These are phyloP conservation scores for Aurifilum marmelostoma DNA, from an alignment of 2,329 filamentous ascomycete genomes.

Conservation along the genomic window DNA sequence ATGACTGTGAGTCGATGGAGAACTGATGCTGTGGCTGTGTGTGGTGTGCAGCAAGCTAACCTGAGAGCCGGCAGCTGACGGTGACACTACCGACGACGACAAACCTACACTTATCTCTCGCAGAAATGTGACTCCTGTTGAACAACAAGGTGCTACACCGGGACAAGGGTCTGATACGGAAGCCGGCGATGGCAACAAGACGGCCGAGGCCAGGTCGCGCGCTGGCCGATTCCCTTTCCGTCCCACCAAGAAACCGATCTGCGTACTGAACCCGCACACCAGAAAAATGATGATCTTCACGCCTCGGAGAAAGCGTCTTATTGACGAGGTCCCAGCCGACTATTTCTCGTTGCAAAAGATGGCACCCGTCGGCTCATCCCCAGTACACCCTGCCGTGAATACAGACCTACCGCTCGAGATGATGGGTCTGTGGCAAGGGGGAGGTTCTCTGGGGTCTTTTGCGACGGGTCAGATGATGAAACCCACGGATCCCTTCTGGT, in stretches of 20 bases:
- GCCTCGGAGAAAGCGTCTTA: slow-evolving; percentile 50
- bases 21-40: slow-evolving; percentile 18
- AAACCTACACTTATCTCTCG: slow-evolving; percentile 53
- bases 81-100: slow-evolving; percentile 66
- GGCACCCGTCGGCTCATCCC: slow-evolving; percentile 1
- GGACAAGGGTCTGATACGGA: slow-evolving; percentile 52
- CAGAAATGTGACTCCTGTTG: slow-evolving; percentile 40
- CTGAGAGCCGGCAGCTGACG: slow-evolving; percentile 51
- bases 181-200: slow-evolving; percentile 29
- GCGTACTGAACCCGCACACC: slow-evolving; percentile 59
- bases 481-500: slow-evolving; percentile 52
- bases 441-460: slow-evolving; percentile 76
- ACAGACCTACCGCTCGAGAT: slow-evolving; percentile 36
- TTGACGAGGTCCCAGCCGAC: slow-evolving; percentile 49
- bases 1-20: slow-evolving; percentile 58
- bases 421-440: slow-evolving; percentile 63
- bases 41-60: slow-evolving; percentile 43
- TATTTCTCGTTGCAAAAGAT: slow-evolving; percentile 43
- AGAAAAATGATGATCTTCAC: slow-evolving; percentile 68
- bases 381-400: neutral
- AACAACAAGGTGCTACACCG: slow-evolving; percentile 9
- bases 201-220: slow-evolving; percentile 7
- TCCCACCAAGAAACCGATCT: slow-evolving; percentile 60
- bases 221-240: slow-evolving; percentile 40
- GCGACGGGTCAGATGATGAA: slow-evolving; percentile 52